Evolutionary conservation across 2,329 filamentous ascomycete species (phyloP).

Genomic region (Neofusicoccum umdonicola): DNA sequence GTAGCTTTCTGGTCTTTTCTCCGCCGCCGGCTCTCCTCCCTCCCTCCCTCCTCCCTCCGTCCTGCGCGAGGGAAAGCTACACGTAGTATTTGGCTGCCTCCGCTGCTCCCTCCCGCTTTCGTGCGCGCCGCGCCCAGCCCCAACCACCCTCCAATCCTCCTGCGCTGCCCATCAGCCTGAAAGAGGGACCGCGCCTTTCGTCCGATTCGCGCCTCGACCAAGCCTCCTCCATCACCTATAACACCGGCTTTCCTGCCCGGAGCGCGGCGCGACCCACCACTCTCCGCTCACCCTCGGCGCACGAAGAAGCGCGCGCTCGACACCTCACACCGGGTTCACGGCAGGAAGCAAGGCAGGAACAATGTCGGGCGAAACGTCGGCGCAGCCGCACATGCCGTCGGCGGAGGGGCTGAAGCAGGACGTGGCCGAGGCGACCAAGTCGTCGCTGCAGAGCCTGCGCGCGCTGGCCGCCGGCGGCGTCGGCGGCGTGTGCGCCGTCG

Average conservation of each 20-base stretch:
- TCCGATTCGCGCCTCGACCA: not conserved
- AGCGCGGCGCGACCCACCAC: too few relatives aligned
- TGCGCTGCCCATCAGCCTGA: not conserved
- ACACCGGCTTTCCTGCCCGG: not conserved
- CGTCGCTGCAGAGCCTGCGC: constrained; percentile 64
- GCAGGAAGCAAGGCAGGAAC: too few relatives aligned
- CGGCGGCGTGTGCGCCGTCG: constrained; percentile 87
- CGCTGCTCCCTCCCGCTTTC: not conserved
- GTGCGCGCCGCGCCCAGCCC: not conserved
- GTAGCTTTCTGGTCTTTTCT: not conserved
- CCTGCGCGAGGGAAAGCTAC: not conserved
- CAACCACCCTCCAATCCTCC: not conserved
- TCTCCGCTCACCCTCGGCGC: too few relatives aligned
- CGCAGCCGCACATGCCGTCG: not conserved
- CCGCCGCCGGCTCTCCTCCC: not conserved
- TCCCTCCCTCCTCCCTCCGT: too few relatives aligned
- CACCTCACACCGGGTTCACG: too few relatives aligned
- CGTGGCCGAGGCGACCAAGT: constrained; percentile 51
- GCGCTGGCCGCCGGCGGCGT: constrained; percentile 88
- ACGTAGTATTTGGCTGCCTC: not conserved
- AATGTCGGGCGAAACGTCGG: not conserved
- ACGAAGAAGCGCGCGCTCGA: too few relatives aligned
- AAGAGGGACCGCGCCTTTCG: constrained; percentile 9
- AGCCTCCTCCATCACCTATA: not conserved
- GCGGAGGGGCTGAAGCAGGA: constrained; percentile 52